Conservation (phyloP, 2,329 filamentous ascomycete genomes). For the Fusarium lateritium region DNA sequence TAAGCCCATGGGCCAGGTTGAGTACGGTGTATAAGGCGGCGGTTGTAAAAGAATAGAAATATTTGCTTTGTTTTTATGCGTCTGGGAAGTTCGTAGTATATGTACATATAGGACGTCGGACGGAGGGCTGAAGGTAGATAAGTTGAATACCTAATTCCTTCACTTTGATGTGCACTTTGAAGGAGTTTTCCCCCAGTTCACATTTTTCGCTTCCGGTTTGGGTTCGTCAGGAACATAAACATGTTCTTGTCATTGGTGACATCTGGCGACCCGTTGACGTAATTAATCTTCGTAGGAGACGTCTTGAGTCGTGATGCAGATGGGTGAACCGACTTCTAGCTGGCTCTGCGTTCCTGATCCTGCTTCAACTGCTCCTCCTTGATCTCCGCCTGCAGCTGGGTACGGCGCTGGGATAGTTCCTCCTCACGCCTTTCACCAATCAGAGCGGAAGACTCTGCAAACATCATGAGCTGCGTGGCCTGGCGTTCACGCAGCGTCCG, state of each 20-base stretch:
- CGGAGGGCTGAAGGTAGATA: slow-evolving; percentile 52
- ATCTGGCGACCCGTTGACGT: slow-evolving; percentile 23
- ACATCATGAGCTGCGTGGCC: slow-evolving; percentile 40
- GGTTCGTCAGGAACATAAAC: slow-evolving; percentile 37
- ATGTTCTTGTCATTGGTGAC: slow-evolving; percentile 27
- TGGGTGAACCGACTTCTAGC: slow-evolving; percentile 36
- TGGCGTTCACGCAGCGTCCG: slow-evolving; percentile 45
- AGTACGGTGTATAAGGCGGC: slow-evolving; percentile 67
- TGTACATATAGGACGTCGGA: slow-evolving; percentile 59
- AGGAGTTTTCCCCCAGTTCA: slow-evolving; percentile 13
- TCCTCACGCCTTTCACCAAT: slow-evolving; percentile 48
- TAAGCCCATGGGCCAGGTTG: slow-evolving; percentile 72
- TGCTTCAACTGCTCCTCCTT: slow-evolving; percentile 35
- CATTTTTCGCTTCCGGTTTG: slow-evolving; percentile 22
- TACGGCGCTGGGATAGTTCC: slow-evolving; percentile 33
- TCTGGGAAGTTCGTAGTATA: slow-evolving; percentile 52
- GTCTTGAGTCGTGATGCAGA: slow-evolving; percentile 4
- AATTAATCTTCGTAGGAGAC: slow-evolving; percentile 11
- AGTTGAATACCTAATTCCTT: slow-evolving; percentile 49
- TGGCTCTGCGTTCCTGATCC: slow-evolving; percentile 33
- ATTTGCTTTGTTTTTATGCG: slow-evolving; percentile 52
- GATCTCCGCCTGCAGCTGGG: slow-evolving; percentile 43
- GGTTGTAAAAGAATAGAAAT: slow-evolving; percentile 57
- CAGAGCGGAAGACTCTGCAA: slow-evolving; percentile 34
- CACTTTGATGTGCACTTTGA: slow-evolving; percentile 38